Evolutionary conservation across 768 basidiomycete species (phyloP).

Genomic region (Leucosporidium scottii): DNA sequence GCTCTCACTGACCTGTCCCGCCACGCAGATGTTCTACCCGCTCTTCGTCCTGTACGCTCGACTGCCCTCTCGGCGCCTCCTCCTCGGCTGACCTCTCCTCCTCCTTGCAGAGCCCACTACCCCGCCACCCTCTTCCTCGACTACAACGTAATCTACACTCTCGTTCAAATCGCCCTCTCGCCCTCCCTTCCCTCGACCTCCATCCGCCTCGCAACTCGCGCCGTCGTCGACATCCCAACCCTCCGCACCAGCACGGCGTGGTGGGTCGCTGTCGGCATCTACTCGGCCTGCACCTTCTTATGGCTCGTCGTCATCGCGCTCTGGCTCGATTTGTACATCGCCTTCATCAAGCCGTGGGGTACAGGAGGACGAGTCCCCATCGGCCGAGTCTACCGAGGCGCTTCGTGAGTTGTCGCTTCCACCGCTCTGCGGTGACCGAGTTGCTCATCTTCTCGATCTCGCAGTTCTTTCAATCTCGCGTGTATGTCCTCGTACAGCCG

Average conservation of each 20-base stretch:
- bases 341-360: constrained; percentile 5
- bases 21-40: constrained; percentile 21
- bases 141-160: constrained; percentile 26
- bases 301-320: constrained; percentile 14
- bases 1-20: background rate
- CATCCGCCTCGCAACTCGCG: constrained; percentile 1
- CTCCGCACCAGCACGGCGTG: constrained; percentile 10
- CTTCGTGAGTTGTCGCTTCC: constrained; percentile 12
- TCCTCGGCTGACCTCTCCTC: background rate
- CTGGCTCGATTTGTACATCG: constrained; percentile 7
- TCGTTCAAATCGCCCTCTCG: constrained; percentile 18
- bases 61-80: background rate
- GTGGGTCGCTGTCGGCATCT: constrained; percentile 23
- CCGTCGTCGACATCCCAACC: constrained; percentile 11
- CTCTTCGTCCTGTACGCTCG: constrained; percentile 11
- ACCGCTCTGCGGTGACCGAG: background rate
- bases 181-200: constrained; percentile 11
- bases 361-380: constrained; percentile 10
- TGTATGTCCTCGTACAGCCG: constrained; percentile 13
- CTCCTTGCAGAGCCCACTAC: constrained; percentile 9
- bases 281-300: constrained; percentile 13
- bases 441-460: background rate
- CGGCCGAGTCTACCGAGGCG: constrained; percentile 19
- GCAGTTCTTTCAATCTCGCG: constrained; percentile 17
- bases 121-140: constrained; percentile 29